phyloP scores from a whole-genome alignment of 352 stramenopile species.

The Pythium plurisporium region DNA sequence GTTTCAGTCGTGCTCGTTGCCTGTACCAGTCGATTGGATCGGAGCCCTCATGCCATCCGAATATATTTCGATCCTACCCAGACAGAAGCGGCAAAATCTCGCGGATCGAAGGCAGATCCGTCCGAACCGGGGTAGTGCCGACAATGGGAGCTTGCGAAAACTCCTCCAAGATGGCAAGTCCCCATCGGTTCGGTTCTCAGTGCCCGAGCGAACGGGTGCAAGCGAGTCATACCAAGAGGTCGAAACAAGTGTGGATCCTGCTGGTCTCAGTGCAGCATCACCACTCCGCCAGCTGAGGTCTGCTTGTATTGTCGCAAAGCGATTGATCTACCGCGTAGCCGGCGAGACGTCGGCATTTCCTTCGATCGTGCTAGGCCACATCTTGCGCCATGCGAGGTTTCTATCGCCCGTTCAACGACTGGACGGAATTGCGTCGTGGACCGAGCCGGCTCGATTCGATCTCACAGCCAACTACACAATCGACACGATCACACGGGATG shows the following conservation, averaged over 20 bases:
- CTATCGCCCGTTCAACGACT: background rate
- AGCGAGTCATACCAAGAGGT: background rate
- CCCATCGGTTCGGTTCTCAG: conserved; percentile 14
- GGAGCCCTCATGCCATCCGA: conserved; percentile 63
- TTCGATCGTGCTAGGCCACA: conserved; percentile 31
- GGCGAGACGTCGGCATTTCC: conserved; percentile 34
- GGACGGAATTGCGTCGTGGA: conserved; percentile 21
- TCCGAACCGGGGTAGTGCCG: background rate
- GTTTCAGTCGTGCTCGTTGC: conserved; percentile 39
- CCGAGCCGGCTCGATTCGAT: conserved; percentile 29
- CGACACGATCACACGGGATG: conserved; percentile 37
- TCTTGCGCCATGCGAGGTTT: conserved; percentile 45
- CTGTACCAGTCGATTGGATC: conserved; percentile 59
- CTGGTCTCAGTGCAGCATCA: background rate
- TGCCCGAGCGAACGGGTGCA: background rate
- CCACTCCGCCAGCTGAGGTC: background rate
- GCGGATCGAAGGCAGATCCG: background rate
- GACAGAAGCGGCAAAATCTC: conserved; percentile 19
- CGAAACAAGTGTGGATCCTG: background rate
- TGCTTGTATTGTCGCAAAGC: conserved; percentile 29
- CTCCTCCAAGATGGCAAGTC: conserved; percentile 10
- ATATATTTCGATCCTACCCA: conserved; percentile 58
- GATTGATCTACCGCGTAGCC: conserved; percentile 38
- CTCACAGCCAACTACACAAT: conserved; percentile 45
- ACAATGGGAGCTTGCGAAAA: background rate